phyloP scores from a whole-genome alignment of 768 basidiomycete species.

The Kwoniella dendrophila region DNA sequence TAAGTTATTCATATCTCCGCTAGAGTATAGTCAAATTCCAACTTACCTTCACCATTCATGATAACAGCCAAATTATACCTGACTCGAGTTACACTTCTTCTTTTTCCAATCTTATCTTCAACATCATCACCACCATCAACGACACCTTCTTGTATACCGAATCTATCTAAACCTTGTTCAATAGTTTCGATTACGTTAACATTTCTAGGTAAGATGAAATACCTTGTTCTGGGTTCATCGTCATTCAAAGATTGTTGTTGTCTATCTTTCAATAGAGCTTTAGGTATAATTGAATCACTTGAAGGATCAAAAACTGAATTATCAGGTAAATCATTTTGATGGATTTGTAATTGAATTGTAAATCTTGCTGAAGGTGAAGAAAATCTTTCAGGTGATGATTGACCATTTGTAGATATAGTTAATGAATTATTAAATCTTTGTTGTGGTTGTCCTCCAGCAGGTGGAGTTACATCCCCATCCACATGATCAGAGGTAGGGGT shows the following conservation, averaged over 20 bases:
- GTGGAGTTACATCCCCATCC: conserved; percentile 19
- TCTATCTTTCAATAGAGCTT: conserved; percentile 67
- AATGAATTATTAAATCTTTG: conserved; percentile 42
- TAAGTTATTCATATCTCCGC: neutral
- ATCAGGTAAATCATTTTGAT: conserved; percentile 87
- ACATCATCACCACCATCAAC: conserved; percentile 98
- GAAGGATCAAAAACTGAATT: conserved; percentile 91
- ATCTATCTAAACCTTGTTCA: conserved; percentile 85
- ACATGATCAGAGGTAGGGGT: neutral
- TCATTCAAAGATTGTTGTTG: conserved; percentile 44
- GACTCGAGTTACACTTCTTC: conserved; percentile 74
- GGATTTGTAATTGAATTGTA: conserved; percentile 81
- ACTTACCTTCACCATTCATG: conserved; percentile 69
- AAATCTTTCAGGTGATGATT: conserved; percentile 45
- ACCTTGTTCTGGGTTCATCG: conserved; percentile 43
- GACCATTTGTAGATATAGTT: conserved; percentile 31
- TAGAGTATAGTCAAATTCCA: conserved; percentile 4
- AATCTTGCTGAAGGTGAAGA: conserved; percentile 78
- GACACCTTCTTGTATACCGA: conserved; percentile 94
- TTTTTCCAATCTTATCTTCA: conserved; percentile 84
- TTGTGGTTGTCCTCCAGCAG: conserved; percentile 29
- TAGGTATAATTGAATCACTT: conserved; percentile 92
- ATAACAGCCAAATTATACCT: conserved; percentile 74
- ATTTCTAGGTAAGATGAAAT: conserved; percentile 91
- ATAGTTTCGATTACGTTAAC: conserved; percentile 95